phyloP scores from a whole-genome alignment of 495 filamentous ascomycete genomes.

The Tuber brumale region DNA sequence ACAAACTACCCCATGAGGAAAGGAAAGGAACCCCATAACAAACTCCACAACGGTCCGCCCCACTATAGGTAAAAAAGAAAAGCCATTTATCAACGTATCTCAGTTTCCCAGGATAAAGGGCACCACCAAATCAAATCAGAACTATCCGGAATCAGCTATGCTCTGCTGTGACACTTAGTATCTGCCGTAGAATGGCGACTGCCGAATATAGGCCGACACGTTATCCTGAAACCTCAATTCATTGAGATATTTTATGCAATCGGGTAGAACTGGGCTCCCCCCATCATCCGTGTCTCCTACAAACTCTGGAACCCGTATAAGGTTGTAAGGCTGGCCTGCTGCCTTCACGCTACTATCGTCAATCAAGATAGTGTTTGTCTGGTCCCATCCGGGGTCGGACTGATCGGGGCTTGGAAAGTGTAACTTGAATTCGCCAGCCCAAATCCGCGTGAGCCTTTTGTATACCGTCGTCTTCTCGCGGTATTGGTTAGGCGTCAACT shows the following conservation, averaged over 20 bases:
- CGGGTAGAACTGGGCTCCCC: slow-evolving; percentile 8
- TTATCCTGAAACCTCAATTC: slow-evolving; percentile 43
- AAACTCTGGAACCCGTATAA: slow-evolving; percentile 75
- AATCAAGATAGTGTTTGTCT: slow-evolving; percentile 81
- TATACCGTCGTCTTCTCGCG: slow-evolving; percentile 71
- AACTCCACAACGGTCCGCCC: neutral
- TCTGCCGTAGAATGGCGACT: slow-evolving; percentile 14
- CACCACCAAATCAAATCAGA: neutral
- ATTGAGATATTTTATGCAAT: slow-evolving; percentile 44
- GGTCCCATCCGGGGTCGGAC: slow-evolving; percentile 53
- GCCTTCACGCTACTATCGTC: slow-evolving; percentile 80
- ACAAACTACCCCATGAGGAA: neutral
- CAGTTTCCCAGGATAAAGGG: neutral
- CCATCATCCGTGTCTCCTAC: slow-evolving; percentile 39
- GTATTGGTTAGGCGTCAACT: slow-evolving; percentile 58
- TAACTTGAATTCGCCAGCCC: slow-evolving; percentile 53
- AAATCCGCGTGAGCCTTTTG: slow-evolving; percentile 69
- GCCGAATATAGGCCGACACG: slow-evolving; percentile 41
- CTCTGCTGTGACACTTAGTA: neutral
- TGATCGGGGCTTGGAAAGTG: slow-evolving; percentile 46
- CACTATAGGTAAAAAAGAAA: neutral
- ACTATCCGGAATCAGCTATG: neutral
- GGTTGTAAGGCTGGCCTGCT: slow-evolving; percentile 72
- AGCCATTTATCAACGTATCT: neutral
- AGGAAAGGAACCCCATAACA: neutral